Evolutionary conservation across 192 early-diverging fungal species (phyloP), one percentile per base, ranked within the genome.

Genomic region (Geosiphon pyriformis): DNA sequence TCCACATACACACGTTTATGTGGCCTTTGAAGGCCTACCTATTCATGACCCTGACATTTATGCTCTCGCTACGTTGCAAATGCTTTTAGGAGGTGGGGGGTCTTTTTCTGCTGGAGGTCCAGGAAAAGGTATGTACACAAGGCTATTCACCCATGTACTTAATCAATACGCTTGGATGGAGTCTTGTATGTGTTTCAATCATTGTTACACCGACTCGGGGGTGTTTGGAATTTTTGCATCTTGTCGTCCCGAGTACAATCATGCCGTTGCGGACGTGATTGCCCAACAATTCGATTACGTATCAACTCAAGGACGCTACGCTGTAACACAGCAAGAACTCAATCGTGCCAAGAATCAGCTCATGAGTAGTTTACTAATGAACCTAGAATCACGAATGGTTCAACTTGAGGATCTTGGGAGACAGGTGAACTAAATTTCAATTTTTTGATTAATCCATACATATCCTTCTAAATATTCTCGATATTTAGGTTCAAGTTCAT

Each of bases 41-140:
- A 87, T 93, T 59, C 82, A 88, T 65, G 87, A 90, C 72, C 82
- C 91, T 29, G 96, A 97, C 70, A 88, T 96, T 15, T 98, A 96
- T 74, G 85, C 92, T 8, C 81, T 97, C 59, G 92, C 96, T 8
- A 92, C 90, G 17, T 76, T 98, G 35, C 89, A 94, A 60, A 83
- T 90, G 59, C 78, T 98, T 32, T 82, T 98, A 72, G 96, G 96
- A 26, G 96, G 96, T 32, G 96, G 96, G 46, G 93, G 94, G 4
- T 92, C 92, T 1, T 98, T 98, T 72, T 92, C 90, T 12, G 96
- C 96, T 0, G 96, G 96, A 63, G 96, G 96, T 7, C 96, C 96
- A 1, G 94, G 96, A 2, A 96, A 98, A 78, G 96, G 96, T 58
- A 96, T 98, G 94, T 95, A 98, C 83, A 95, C 94, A 48, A 85